A percentile compares a stretch with the other conserved stretches of the same genome.
Evolutionary conservation across 352 stramenopile species (phyloP).

Genomic region (Phytophthora colocasiae): DNA sequence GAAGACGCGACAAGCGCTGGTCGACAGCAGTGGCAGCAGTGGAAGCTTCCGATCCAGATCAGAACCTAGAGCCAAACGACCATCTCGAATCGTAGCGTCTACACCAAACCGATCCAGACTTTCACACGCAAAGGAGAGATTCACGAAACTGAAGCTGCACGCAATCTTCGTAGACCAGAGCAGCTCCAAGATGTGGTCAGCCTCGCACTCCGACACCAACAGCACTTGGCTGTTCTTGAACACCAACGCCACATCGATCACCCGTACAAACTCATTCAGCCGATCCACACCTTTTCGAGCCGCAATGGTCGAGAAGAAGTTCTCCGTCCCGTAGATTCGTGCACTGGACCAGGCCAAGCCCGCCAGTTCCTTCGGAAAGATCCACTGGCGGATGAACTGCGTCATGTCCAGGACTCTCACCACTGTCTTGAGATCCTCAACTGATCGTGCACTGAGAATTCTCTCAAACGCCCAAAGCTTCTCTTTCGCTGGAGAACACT

Average conservation of each 20-base stretch:
- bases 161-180: constrained; percentile 29
- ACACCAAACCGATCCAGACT: constrained; percentile 11
- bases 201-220: constrained; percentile 49
- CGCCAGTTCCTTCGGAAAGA: constrained; percentile 16
- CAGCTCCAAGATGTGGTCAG: constrained; percentile 44
- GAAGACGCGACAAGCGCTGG: constrained; percentile 32
- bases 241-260: constrained; percentile 48
- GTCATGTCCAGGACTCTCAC: constrained; percentile 8
- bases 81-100: constrained; percentile 7
- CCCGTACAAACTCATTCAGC: constrained; percentile 37
- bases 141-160: constrained; percentile 35
- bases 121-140: constrained; percentile 34
- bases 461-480: constrained; percentile 10
- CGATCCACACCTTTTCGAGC: background rate
- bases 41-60: constrained; percentile 5
- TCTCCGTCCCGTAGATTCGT: constrained; percentile 46
- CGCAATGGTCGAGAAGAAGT: constrained; percentile 52
- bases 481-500: constrained; percentile 29
- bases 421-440: constrained; percentile 15
- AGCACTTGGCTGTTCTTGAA: constrained; percentile 51
- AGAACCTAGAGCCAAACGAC: constrained; percentile 11
- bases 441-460: constrained; percentile 23
- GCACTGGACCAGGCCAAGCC: constrained; percentile 36
- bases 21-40: constrained; percentile 15
- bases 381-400: constrained; percentile 14